These are phyloP conservation scores for Rubia peregrina DNA, from an alignment of 305 asterid species.

Conservation along the genomic window DNA sequence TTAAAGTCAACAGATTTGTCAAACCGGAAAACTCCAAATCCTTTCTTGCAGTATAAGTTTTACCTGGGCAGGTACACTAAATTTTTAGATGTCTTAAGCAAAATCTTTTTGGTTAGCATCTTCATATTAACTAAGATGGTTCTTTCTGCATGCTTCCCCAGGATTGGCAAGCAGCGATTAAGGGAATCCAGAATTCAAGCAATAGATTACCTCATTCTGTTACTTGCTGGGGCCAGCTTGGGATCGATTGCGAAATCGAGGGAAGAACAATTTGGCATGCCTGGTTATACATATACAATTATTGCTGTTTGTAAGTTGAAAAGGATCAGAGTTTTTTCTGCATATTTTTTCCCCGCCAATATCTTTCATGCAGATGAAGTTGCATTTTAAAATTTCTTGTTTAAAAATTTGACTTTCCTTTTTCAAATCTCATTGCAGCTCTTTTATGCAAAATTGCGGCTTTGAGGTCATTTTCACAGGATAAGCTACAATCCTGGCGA, in stretches of 20 bases:
- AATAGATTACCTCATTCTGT: conserved; percentile 76
- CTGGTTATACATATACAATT: conserved; percentile 74
- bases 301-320: conserved; percentile 86
- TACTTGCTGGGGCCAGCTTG: conserved; percentile 93
- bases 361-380: background rate
- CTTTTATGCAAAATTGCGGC: conserved; percentile 88
- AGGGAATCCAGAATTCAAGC: conserved; percentile 87
- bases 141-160: conserved; percentile 28
- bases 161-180: conserved; percentile 76
- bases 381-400: background rate
- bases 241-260: conserved; percentile 69
- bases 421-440: conserved; percentile 48
- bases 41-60: conserved; percentile 64
- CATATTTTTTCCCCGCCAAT: background rate
- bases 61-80: conserved; percentile 66
- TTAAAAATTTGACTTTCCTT: conserved; percentile 2
- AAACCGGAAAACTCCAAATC: conserved; percentile 65
- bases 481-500: conserved; percentile 88
- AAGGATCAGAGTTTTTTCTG: conserved; percentile 3
- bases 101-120: background rate
- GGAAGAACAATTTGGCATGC: conserved; percentile 67
- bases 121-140: conserved; percentile 13
- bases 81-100: background rate
- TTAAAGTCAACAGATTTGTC: conserved; percentile 71
- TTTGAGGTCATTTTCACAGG: conserved; percentile 80